These are phyloP conservation scores for Rhytidiadelphus loreus DNA, from an alignment of 225 moss, liverwort and hornwort genomes.

Conservation along the genomic window DNA sequence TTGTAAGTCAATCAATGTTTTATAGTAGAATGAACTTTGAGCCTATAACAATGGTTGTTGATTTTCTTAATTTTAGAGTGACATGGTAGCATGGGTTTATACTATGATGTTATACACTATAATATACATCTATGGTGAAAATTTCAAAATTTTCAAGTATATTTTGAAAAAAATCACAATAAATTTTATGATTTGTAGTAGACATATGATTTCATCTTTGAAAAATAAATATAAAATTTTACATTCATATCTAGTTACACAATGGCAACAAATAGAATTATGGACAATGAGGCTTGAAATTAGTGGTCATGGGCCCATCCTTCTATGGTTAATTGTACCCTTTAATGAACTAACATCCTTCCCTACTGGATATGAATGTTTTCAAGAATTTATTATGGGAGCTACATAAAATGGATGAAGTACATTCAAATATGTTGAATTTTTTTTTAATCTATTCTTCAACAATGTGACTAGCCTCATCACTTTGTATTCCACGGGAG, in stretches of 20 bases:
- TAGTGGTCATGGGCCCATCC: accelerated
- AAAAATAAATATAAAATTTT: too few species aligned
- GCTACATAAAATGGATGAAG: too few species aligned
- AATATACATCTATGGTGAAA: background rate
- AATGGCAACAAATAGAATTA: too few species aligned
- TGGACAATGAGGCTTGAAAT: too few species aligned
- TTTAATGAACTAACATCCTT: accelerated
- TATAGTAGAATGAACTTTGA: background rate
- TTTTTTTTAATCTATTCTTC: too few species aligned
- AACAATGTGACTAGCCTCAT: too few species aligned
- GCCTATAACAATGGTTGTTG: background rate
- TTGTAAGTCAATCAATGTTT: too few species aligned
- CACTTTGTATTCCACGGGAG: accelerated
- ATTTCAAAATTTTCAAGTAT: background rate
- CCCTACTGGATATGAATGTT: background rate
- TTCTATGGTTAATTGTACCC: background rate
- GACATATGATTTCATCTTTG: too few species aligned
- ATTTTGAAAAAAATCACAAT: too few species aligned
- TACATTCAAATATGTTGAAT: too few species aligned
- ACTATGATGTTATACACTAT: background rate
- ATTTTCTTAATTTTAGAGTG: background rate
- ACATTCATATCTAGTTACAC: too few species aligned
- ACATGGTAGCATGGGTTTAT: accelerated
- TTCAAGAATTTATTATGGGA: accelerated
- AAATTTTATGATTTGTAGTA: too few species aligned